Conservation (phyloP, 192 early-diverging fungal species). For the Umbelopsis sp. region DNA sequence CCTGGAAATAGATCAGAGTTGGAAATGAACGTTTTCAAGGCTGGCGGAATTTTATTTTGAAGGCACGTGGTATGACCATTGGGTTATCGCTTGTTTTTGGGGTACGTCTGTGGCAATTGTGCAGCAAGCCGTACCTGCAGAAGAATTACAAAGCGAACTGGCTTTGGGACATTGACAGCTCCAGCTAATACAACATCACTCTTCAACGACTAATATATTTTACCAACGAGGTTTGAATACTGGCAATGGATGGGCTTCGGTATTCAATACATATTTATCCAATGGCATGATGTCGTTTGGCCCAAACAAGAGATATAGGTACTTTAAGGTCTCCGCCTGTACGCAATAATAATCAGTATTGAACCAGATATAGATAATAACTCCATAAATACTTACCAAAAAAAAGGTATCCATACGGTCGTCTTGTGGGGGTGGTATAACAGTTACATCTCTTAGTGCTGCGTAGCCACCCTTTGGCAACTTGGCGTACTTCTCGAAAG, state of each 20-base stretch:
- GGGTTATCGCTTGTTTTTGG: not conserved
- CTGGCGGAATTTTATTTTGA: not conserved
- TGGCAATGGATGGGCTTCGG: conserved; percentile 93
- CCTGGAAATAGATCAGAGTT: not conserved
- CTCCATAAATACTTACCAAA: conserved; percentile 33
- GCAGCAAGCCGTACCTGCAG: not conserved
- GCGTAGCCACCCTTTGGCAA: conserved; percentile 62
- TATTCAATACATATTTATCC: conserved; percentile 91
- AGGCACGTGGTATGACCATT: not conserved
- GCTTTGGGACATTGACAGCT: not conserved
- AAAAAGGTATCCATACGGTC: conserved; percentile 88
- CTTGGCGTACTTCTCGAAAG: conserved; percentile 79
- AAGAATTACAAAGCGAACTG: conserved; percentile 2
- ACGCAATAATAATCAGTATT: conserved; percentile 29
- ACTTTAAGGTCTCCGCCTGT: conserved; percentile 92
- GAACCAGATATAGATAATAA: not conserved
- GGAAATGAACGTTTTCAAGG: too few species aligned
- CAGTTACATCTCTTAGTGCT: conserved; percentile 61
- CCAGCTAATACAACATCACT: not conserved
- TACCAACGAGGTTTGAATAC: conserved; percentile 47
- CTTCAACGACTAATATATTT: not conserved
- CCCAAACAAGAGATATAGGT: conserved; percentile 87
- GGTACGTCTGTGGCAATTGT: not conserved
- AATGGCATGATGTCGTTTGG: conserved; percentile 67
- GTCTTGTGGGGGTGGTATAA: conserved; percentile 40